Conservation (phyloP, 208 protist genomes). For the Herpetomonas samuelpessoai region DNA sequence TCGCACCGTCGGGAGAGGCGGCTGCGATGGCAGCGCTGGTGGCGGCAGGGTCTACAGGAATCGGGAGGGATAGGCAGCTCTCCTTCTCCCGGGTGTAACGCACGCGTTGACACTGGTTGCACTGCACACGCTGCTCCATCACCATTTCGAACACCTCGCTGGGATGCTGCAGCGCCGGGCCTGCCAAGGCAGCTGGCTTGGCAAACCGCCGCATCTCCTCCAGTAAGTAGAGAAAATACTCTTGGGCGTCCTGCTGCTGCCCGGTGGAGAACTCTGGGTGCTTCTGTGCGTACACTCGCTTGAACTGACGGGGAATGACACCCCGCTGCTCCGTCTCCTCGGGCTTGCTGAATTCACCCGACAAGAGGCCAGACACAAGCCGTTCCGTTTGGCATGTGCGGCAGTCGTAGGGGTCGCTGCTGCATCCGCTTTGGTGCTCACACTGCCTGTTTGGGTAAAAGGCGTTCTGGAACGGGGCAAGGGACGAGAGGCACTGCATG, state of each 20-base stretch:
- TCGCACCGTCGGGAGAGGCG: conserved; percentile 19
- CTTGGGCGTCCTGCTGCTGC: conserved; percentile 95
- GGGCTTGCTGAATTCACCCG: conserved; percentile 87
- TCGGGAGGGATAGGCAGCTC: conserved; percentile 79
- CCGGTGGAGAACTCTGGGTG: conserved; percentile 96
- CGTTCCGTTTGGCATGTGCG: conserved; percentile 90
- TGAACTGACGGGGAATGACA: conserved; percentile 93
- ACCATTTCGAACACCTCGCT: conserved; percentile 70
- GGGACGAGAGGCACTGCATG: conserved; percentile 92
- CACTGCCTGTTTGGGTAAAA: conserved; percentile 57
- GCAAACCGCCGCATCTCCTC: conserved; percentile 80
- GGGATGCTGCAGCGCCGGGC: conserved; percentile 25
- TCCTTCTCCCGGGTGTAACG: conserved; percentile 88
- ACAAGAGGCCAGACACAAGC: conserved; percentile 88
- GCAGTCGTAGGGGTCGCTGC: conserved; percentile 61
- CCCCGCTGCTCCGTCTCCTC: conserved; percentile 40
- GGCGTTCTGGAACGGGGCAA: conserved; percentile 69
- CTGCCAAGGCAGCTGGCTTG: conserved; percentile 9
- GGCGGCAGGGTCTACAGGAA: conserved; percentile 71
- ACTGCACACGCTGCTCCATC: conserved; percentile 90
- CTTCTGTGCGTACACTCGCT: conserved; percentile 89
- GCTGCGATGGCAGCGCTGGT: conserved; percentile 30
- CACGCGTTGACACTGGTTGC: conserved; percentile 74
- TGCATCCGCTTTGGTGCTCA: conserved; percentile 52
- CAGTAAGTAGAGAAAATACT: conserved; percentile 94